A percentile compares a stretch with the other conserved stretches of the same genome.
phyloP scores from a whole-genome alignment of 2,329 filamentous ascomycete species.

The Aspergillus sp. region DNA sequence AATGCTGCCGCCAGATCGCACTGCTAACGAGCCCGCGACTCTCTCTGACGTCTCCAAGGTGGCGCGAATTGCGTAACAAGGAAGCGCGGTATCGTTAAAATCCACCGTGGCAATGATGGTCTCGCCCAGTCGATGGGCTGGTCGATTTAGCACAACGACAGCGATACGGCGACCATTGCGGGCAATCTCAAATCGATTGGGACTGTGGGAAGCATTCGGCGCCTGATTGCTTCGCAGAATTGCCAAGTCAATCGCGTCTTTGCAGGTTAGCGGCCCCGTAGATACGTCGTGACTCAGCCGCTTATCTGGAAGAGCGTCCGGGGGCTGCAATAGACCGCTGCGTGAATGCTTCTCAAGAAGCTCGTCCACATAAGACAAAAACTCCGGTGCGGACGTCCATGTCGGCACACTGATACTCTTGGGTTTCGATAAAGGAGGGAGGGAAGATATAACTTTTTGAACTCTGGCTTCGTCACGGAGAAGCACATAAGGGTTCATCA shows the following conservation, averaged over 20 bases:
- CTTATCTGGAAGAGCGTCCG: slow-evolving; percentile 72
- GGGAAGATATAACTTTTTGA: slow-evolving; percentile 46
- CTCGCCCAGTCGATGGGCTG: slow-evolving; percentile 86
- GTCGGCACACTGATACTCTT: slow-evolving; percentile 42
- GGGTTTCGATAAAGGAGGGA: slow-evolving; percentile 37
- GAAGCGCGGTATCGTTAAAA: slow-evolving; percentile 72
- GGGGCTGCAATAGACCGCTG: slow-evolving; percentile 54
- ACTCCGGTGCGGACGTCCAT: slow-evolving; percentile 58
- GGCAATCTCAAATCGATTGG: slow-evolving; percentile 94
- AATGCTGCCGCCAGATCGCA: slow-evolving; percentile 82
- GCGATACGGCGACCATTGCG: slow-evolving; percentile 89
- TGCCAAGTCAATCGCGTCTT: slow-evolving; percentile 85
- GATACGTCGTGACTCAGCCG: slow-evolving; percentile 49
- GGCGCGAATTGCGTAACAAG: slow-evolving; percentile 80
- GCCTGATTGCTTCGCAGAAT: slow-evolving; percentile 78
- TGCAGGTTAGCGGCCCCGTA: slow-evolving; percentile 60
- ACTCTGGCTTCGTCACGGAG: slow-evolving; percentile 77
- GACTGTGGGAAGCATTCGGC: slow-evolving; percentile 67
- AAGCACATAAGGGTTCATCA: slow-evolving; percentile 91
- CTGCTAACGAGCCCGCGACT: slow-evolving; percentile 73
- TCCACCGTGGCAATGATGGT: slow-evolving; percentile 80
- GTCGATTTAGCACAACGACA: slow-evolving; percentile 82
- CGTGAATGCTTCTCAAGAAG: slow-evolving; percentile 59
- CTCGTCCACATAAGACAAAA: slow-evolving; percentile 73
- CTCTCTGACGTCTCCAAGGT: slow-evolving; percentile 84